Percentiles rank a stretch among this genome's conserved stretches.
Conservation (phyloP, 2,329 filamentous ascomycete species). For the Penicillium sp. region DNA sequence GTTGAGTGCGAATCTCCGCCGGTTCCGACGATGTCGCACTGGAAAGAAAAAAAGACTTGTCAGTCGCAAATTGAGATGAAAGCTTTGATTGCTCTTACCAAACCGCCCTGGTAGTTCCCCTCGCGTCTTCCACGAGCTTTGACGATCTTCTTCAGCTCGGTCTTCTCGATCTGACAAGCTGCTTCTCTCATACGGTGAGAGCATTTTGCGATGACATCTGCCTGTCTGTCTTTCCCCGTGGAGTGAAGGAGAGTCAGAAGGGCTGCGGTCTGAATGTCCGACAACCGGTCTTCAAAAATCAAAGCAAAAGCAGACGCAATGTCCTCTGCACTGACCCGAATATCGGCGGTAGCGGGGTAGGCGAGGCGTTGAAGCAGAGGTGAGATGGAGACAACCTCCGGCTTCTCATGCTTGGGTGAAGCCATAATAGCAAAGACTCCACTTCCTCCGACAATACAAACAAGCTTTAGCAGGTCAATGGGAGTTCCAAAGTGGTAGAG, state of each 20-base stretch:
- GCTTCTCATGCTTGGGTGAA: slow-evolving; percentile 27
- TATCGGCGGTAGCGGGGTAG: slow-evolving; percentile 46
- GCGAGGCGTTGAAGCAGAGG: slow-evolving; percentile 51
- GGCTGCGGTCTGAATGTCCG: slow-evolving; percentile 83
- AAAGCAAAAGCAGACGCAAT: slow-evolving; percentile 87
- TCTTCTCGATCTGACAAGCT: slow-evolving; percentile 69
- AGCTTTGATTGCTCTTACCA: slow-evolving; percentile 59
- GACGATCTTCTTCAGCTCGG: slow-evolving; percentile 63
- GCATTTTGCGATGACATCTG: slow-evolving; percentile 84
- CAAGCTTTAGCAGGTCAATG: background rate
- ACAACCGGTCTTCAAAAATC: slow-evolving; percentile 88
- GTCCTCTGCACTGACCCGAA: slow-evolving; percentile 69
- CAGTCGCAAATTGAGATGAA: background rate
- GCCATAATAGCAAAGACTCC: slow-evolving; percentile 21
- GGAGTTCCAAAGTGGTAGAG: background rate
- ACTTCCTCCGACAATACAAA: slow-evolving; percentile 1
- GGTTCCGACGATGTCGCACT: slow-evolving; percentile 95
- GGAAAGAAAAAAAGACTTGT: background rate
- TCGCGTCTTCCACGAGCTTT: slow-evolving; percentile 62
- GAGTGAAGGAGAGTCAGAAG: slow-evolving; percentile 91
- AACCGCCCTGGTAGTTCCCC: slow-evolving; percentile 76
- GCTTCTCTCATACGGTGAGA: slow-evolving; percentile 81
- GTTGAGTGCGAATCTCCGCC: slow-evolving; percentile 96
- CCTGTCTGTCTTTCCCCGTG: slow-evolving; percentile 77
- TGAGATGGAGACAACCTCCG: slow-evolving; percentile 48